A percentile compares a stretch with the other conserved stretches of the same genome.
phyloP scores from a whole-genome alignment of 306 rosid genomes.

The Rosa lucieae region DNA sequence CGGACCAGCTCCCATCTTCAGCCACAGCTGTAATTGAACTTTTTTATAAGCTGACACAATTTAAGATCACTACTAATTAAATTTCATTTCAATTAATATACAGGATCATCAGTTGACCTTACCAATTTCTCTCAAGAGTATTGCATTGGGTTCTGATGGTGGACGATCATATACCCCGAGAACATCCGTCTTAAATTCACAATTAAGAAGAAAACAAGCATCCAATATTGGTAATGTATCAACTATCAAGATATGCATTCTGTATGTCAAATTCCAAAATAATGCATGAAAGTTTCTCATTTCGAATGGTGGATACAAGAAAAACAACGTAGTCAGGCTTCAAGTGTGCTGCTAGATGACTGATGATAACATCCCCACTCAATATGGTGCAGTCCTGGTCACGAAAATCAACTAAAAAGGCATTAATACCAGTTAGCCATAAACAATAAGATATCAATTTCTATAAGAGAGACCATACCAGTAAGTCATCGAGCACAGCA shows the following conservation, averaged over 20 bases:
- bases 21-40: constrained; percentile 54
- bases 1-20: constrained; percentile 78
- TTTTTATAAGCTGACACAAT: background rate
- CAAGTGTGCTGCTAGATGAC: constrained; percentile 72
- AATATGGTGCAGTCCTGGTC: constrained; percentile 85
- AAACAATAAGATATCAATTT: constrained; percentile 15
- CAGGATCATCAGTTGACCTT: constrained; percentile 21
- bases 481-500: constrained; percentile 80
- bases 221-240: constrained; percentile 19
- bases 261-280: background rate
- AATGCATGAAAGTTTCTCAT: constrained; percentile 33
- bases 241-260: constrained; percentile 12
- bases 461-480: constrained; percentile 44
- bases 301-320: constrained; percentile 41
- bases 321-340: constrained; percentile 73
- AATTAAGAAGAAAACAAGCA: constrained; percentile 41
- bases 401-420: constrained; percentile 2
- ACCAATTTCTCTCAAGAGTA: constrained; percentile 83
- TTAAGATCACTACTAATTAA: background rate
- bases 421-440: background rate
- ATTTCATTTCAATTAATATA: background rate
- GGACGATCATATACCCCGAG: constrained; percentile 89
- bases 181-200: constrained; percentile 76
- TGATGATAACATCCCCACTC: constrained; percentile 92
- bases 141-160: constrained; percentile 65